These are phyloP conservation scores for Notholithocarpus densiflorus DNA, from an alignment of 306 rosid genomes.

Conservation along the genomic window DNA sequence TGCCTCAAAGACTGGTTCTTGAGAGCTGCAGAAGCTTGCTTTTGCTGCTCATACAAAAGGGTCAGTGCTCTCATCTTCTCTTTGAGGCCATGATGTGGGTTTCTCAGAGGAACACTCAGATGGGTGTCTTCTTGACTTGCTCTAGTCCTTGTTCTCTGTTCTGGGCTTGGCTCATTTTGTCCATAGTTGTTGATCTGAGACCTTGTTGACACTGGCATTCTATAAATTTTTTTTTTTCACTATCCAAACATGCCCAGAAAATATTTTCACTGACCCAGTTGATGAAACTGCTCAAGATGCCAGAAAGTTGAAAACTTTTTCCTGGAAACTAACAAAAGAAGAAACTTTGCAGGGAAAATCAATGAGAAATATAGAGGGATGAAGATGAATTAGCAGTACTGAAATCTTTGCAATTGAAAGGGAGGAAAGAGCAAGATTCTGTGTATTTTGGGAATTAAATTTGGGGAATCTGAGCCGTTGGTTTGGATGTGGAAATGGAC, in stretches of 20 bases:
- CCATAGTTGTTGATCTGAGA: slow-evolving; percentile 44
- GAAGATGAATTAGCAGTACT: neutral
- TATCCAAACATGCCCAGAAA: slow-evolving; percentile 40
- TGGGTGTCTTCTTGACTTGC: slow-evolving; percentile 34
- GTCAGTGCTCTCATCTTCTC: slow-evolving; percentile 87
- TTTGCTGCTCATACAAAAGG: slow-evolving; percentile 81
- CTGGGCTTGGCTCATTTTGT: slow-evolving; percentile 27
- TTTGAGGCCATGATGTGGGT: slow-evolving; percentile 86
- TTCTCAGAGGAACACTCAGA: slow-evolving; percentile 36
- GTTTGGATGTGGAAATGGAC: slow-evolving; percentile 28
- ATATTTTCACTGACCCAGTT: slow-evolving; percentile 25
- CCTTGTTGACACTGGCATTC: slow-evolving; percentile 92
- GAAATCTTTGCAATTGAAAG: slow-evolving; percentile 13
- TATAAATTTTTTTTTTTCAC: slow-evolving; percentile 5
- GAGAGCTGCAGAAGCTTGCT: slow-evolving; percentile 64
- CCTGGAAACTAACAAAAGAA: neutral
- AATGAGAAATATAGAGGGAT: neutral
- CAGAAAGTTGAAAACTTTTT: slow-evolving; percentile 1
- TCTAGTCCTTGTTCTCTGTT: slow-evolving; percentile 24
- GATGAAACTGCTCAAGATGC: neutral
- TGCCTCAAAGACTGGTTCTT: slow-evolving; percentile 33
- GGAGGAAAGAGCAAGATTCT: slow-evolving; percentile 10
- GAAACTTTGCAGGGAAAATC: neutral
- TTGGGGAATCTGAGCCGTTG: slow-evolving; percentile 36
- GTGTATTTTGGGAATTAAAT: slow-evolving; percentile 25